Evolutionary conservation across 257 asterid species (phyloP).

Genomic region (Ilex asprella): DNA sequence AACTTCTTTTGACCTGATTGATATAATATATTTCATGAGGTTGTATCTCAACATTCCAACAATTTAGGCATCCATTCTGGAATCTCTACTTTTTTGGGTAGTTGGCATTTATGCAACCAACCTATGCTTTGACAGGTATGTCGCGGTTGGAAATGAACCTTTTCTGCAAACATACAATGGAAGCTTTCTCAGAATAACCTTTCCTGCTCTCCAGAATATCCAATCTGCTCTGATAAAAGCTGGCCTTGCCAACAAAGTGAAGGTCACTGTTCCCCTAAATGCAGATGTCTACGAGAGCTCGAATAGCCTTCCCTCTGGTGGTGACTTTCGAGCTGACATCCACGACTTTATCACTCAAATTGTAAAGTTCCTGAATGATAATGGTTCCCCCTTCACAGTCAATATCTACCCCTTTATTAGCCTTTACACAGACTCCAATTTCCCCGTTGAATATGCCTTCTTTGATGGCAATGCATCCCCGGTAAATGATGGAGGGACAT

Average conservation of each 20-base stretch:
- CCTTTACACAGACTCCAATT: constrained; percentile 32
- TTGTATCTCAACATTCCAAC: too few species aligned
- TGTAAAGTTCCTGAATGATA: constrained; percentile 30
- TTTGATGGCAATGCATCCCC: constrained; percentile 65
- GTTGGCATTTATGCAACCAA: too few species aligned
- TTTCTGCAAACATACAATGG: too few species aligned
- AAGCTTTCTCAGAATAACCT: too few species aligned
- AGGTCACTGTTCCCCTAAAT: constrained; percentile 33
- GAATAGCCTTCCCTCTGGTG: constrained; percentile 31
- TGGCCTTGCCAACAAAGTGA: constrained; percentile 13
- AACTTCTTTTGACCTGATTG: too few species aligned
- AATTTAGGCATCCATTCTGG: too few species aligned
- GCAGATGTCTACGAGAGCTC: constrained; percentile 34
- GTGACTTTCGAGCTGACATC: constrained; percentile 32
- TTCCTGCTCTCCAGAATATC: too few species aligned
- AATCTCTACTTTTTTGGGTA: too few species aligned
- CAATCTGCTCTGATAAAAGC: too few species aligned
- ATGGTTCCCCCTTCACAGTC: constrained; percentile 31
- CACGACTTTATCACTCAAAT: constrained; percentile 25
- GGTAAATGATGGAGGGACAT: constrained; percentile 48
- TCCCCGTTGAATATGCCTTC: constrained; percentile 42
- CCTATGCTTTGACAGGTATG: too few species aligned
- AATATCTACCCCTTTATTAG: constrained; percentile 42
- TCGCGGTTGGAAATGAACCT: too few species aligned
- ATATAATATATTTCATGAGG: too few species aligned